A percentile compares a stretch with the other conserved stretches of the same genome.
These are phyloP conservation scores for Spathaspora gorwiae DNA, from an alignment of 805 yeast genomes.

Conservation along the genomic window DNA sequence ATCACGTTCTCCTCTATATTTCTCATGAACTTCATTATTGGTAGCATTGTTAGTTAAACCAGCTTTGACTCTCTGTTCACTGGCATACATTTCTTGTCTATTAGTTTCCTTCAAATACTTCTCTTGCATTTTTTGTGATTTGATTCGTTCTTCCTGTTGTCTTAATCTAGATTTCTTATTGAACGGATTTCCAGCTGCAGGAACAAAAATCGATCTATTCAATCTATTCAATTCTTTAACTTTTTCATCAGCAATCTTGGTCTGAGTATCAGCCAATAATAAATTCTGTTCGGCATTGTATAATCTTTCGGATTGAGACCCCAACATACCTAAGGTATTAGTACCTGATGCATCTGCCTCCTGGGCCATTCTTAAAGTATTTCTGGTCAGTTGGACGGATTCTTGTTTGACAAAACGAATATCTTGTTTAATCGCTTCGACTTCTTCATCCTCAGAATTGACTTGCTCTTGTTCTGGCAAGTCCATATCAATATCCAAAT, in stretches of 20 bases:
- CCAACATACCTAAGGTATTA: slow-evolving; percentile 86
- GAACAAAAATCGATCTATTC: slow-evolving; percentile 77
- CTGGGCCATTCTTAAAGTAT: slow-evolving; percentile 58
- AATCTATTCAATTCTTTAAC: slow-evolving; percentile 74
- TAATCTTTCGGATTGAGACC: slow-evolving; percentile 86
- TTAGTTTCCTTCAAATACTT: slow-evolving; percentile 59
- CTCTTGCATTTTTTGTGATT: slow-evolving; percentile 56
- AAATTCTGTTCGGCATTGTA: slow-evolving; percentile 75
- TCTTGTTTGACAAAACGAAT: slow-evolving; percentile 82
- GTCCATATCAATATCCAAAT: slow-evolving; percentile 32
- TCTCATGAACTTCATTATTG: slow-evolving; percentile 33
- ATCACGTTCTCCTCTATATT: slow-evolving; percentile 49
- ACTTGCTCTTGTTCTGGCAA: slow-evolving; percentile 36
- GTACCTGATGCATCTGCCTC: slow-evolving; percentile 44
- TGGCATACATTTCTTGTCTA: slow-evolving; percentile 52
- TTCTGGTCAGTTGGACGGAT: slow-evolving; percentile 79
- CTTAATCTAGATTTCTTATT: slow-evolving; percentile 71
- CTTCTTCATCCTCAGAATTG: slow-evolving; percentile 77
- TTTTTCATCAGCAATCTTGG: slow-evolving; percentile 75
- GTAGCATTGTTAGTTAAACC: slow-evolving; percentile 48
- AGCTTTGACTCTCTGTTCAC: slow-evolving; percentile 64
- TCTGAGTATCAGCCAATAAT: slow-evolving; percentile 75
- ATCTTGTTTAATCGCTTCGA: slow-evolving; percentile 79
- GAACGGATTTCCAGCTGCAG: slow-evolving; percentile 77
- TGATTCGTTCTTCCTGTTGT: slow-evolving; percentile 67